Evolutionary conservation across 2,329 filamentous ascomycete genomes (phyloP), one percentile per base, ranked within the genome.

Genomic region (Cryoendolithus antarcticus): DNA sequence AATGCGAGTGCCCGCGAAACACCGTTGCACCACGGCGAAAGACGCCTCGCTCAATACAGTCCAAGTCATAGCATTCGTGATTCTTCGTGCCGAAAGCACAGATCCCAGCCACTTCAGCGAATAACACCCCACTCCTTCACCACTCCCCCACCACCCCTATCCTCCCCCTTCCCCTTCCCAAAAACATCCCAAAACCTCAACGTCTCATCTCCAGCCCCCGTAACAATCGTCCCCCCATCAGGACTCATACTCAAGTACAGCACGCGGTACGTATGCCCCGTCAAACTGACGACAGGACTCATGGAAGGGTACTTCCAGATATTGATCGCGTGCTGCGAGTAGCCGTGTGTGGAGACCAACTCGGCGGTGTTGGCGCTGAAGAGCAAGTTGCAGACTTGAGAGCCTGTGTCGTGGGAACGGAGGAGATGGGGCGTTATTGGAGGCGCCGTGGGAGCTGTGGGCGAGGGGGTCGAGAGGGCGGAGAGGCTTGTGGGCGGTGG

Each of bases 291-390:
- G 7, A 98, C 86, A 59, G 96, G 91, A 35, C 86, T 86, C 91
- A 98, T 96, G 49, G 82, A 88, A 1, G 91, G 91, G 57, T 98
- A 98, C 57, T 98, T 98, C 91, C 91, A 98, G 40, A 98, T 86
- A 30, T 96, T 89, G 52, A 98, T 95, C 61, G 96, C 91, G 59
- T 98, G 95, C 58, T 98, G 91, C 50, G 82, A 89, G 65, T 95
- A 98, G 5, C 91, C 91, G 57, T 98, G 91, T 1, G 91, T 98
- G 37, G 82, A 89, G 39, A 98, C 89, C 42, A 98, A 86, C 62
- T 98, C 91, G 58, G 95, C 94, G 6, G 86, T 93, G 61, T 95
- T 94, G 57, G 93, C 93, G 11, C 82, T 91, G 88, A 93, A 98
- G 3, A 88, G 84, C 33, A 98, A 70, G 56, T 98, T 98, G 65